Conservation (phyloP, 805 yeast species). For the Zygoascus biomembranicola region DNA sequence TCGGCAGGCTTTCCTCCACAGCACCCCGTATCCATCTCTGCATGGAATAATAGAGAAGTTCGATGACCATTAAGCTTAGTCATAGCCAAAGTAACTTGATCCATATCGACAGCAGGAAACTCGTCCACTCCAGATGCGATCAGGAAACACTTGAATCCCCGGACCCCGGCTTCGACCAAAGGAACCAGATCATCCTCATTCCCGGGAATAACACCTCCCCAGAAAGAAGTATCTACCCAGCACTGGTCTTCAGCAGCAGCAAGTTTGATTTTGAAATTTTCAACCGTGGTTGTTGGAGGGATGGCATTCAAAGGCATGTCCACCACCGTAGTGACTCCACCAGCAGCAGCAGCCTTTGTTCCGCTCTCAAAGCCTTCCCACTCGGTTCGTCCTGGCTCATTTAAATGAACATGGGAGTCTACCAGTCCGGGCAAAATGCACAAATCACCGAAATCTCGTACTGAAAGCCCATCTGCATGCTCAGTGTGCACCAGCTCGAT, state of each 20-base stretch:
- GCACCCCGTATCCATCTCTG: constrained; percentile 56
- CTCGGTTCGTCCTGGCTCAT: constrained; percentile 96
- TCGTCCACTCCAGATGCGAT: constrained; percentile 96
- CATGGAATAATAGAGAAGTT: constrained; percentile 85
- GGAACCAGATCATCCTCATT: constrained; percentile 66
- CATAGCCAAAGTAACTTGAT: constrained; percentile 63
- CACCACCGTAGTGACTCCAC: constrained; percentile 92
- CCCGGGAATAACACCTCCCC: constrained; percentile 91
- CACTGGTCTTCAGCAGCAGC: constrained; percentile 72
- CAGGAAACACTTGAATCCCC: constrained; percentile 90
- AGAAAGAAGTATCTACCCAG: constrained; percentile 91
- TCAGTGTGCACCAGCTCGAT: neutral
- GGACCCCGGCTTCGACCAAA: constrained; percentile 73
- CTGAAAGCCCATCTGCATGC: neutral
- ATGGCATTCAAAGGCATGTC: constrained; percentile 96
- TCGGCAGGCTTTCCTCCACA: neutral
- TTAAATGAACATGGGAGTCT: constrained; percentile 88
- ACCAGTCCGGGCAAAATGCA: constrained; percentile 83
- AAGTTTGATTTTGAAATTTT: constrained; percentile 65
- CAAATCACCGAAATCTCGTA: constrained; percentile 48
- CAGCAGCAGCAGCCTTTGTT: constrained; percentile 87
- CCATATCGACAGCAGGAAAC: constrained; percentile 71
- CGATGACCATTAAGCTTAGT: constrained; percentile 47
- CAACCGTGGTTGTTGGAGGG: constrained; percentile 87
- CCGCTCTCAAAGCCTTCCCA: constrained; percentile 99